A percentile compares a stretch with the other conserved stretches of the same genome.
Evolutionary conservation across 768 basidiomycete species (phyloP).

Genomic region (Serendipita indica): DNA sequence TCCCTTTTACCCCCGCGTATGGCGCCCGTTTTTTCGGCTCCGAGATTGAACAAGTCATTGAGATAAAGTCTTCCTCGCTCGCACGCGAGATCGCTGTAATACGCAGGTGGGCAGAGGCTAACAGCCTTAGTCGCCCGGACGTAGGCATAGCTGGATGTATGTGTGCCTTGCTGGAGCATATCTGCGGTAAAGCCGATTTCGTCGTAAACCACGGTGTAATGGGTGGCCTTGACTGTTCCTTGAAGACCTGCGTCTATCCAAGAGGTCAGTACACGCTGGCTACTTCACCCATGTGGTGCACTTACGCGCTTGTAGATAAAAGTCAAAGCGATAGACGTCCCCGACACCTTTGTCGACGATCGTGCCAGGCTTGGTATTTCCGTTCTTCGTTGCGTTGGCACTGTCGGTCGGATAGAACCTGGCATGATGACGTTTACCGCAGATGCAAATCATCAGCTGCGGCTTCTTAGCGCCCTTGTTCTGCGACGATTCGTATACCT

Average conservation of each 20-base stretch:
- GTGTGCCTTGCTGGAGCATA: conserved; percentile 56
- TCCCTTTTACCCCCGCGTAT: conserved; percentile 22
- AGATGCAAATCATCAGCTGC: conserved; percentile 54
- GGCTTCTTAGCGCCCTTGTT: conserved; percentile 34
- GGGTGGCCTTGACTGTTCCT: conserved; percentile 43
- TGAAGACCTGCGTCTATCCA: conserved; percentile 10
- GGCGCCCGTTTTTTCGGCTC: background rate
- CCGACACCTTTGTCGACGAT: conserved; percentile 71
- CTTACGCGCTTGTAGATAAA: conserved; percentile 33
- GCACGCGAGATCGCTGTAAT: conserved; percentile 52
- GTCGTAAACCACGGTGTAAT: conserved; percentile 69
- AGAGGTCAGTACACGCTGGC: background rate
- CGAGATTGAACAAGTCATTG: conserved; percentile 49
- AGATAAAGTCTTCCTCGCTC: conserved; percentile 66
- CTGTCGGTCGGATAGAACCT: conserved; percentile 44
- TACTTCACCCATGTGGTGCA: background rate
- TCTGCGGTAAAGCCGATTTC: conserved; percentile 56
- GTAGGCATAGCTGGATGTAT: conserved; percentile 57
- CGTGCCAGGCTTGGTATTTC: conserved; percentile 67
- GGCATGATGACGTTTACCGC: conserved; percentile 60
- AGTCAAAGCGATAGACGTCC: conserved; percentile 36
- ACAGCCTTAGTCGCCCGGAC: conserved; percentile 76
- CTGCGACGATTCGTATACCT: no score
- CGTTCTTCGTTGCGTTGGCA: conserved; percentile 41
- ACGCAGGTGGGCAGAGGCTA: conserved; percentile 53